Conservation (phyloP, 306 rosid genomes). For the Hippophae tibetana region DNA sequence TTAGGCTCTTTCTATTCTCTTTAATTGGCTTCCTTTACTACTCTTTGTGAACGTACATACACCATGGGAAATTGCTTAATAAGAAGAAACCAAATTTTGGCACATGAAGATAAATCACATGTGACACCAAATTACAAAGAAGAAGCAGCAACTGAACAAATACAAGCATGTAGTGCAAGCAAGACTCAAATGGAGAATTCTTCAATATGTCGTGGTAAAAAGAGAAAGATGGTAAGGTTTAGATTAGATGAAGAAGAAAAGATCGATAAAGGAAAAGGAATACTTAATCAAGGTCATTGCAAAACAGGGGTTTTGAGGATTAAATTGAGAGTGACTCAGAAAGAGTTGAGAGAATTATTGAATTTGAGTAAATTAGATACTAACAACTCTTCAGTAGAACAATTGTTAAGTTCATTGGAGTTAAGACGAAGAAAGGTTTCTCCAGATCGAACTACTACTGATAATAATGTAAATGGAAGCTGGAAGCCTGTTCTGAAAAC, state of each 20-base stretch:
- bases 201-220: neutral
- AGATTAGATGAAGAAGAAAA: slow-evolving; percentile 13
- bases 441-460: slow-evolving; percentile 15
- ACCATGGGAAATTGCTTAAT: slow-evolving; percentile 81
- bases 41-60: neutral
- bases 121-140: slow-evolving; percentile 1
- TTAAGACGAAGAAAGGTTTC: slow-evolving; percentile 37
- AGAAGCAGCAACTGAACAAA: slow-evolving; percentile 4
- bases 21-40: slow-evolving; percentile 8
- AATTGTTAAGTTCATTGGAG: slow-evolving; percentile 46
- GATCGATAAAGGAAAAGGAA: slow-evolving; percentile 9
- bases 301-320: slow-evolving; percentile 56
- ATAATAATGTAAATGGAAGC: slow-evolving; percentile 10
- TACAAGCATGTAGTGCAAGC: neutral
- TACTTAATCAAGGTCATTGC: neutral
- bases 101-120: slow-evolving; percentile 27
- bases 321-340: slow-evolving; percentile 57
- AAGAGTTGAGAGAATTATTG: slow-evolving; percentile 59
- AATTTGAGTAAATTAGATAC: slow-evolving; percentile 17
- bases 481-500: slow-evolving; percentile 59
- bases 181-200: neutral
- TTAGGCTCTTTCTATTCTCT: neutral
- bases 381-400: slow-evolving; percentile 30
- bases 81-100: slow-evolving; percentile 23
- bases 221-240: slow-evolving; percentile 23